phyloP scores from a whole-genome alignment of 177 flowering plant genomes.

The Tripterygium wilfordii region DNA sequence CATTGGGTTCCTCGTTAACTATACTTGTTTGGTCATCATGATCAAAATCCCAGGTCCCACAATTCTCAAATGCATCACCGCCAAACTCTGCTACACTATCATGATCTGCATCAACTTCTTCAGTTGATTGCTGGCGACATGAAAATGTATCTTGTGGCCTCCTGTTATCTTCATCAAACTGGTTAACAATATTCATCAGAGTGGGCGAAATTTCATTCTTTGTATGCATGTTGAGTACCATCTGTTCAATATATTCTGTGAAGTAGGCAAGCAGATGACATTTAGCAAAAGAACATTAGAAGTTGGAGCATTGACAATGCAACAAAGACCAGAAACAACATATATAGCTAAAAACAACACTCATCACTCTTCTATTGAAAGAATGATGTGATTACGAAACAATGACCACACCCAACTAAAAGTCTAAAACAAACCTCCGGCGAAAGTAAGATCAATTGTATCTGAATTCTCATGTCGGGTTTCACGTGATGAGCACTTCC shows the following conservation, averaged over 20 bases:
- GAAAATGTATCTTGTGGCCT: constrained; percentile 42
- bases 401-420: too few species aligned
- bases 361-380: too few species aligned
- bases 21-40: constrained; percentile 51
- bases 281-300: not conserved
- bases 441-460: constrained; percentile 72
- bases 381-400: too few species aligned
- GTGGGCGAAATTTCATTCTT: constrained; percentile 80
- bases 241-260: constrained; percentile 66
- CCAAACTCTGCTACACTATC: constrained; percentile 25
- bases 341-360: not conserved
- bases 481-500: constrained; percentile 40
- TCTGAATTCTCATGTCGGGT: constrained; percentile 30
- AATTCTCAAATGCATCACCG: constrained; percentile 37
- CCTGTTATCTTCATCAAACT: constrained; percentile 61
- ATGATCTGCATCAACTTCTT: constrained; percentile 21
- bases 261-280: constrained; percentile 14
- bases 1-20: constrained; percentile 36
- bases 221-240: constrained; percentile 49
- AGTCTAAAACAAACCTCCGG: constrained; percentile 59
- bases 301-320: not conserved
- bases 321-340: not conserved
- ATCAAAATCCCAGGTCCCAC: constrained; percentile 37
- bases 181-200: constrained; percentile 48
- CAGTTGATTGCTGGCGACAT: constrained; percentile 23